Evolutionary conservation across 2,329 filamentous ascomycete species (phyloP).

Genomic region (Phialophora verrucosa): DNA sequence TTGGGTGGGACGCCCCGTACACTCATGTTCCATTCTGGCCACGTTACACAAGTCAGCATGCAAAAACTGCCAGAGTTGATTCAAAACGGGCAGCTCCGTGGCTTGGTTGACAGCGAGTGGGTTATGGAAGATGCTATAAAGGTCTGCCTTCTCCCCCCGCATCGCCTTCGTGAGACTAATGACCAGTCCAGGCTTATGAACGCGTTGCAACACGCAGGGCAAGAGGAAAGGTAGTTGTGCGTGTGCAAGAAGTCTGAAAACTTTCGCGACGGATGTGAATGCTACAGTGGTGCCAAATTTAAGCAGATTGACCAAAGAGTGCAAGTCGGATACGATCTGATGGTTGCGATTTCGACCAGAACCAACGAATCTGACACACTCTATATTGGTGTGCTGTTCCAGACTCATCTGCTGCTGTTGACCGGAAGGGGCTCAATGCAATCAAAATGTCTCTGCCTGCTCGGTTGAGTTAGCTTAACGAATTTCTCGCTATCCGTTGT

Average conservation of each 20-base stretch:
- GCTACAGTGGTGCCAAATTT: background rate
- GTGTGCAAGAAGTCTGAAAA: constrained; percentile 15
- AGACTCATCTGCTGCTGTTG: background rate
- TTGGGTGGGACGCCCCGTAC: constrained; percentile 24
- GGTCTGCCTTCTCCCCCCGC: constrained; percentile 9
- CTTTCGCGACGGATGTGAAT: background rate
- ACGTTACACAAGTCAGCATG: constrained; percentile 42
- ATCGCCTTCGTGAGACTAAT: background rate
- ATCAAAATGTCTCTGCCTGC: background rate
- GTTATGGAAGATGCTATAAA: constrained; percentile 45
- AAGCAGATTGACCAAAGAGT: background rate
- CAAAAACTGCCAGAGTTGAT: constrained; percentile 46
- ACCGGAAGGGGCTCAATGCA: background rate
- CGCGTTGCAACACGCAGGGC: constrained; percentile 19
- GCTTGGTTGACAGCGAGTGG: constrained; percentile 49
- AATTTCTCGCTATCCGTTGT: background rate
- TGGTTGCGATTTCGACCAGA: background rate
- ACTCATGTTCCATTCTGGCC: constrained; percentile 22
- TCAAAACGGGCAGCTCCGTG: constrained; percentile 45
- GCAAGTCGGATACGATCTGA: background rate
- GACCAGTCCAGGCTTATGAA: constrained; percentile 45
- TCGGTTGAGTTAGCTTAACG: background rate
- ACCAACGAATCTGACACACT: background rate
- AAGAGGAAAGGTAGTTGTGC: constrained; percentile 26
- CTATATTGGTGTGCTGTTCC: background rate